Conservation (phyloP, 306 rosid species). For the Cucurbita moschata region DNA sequence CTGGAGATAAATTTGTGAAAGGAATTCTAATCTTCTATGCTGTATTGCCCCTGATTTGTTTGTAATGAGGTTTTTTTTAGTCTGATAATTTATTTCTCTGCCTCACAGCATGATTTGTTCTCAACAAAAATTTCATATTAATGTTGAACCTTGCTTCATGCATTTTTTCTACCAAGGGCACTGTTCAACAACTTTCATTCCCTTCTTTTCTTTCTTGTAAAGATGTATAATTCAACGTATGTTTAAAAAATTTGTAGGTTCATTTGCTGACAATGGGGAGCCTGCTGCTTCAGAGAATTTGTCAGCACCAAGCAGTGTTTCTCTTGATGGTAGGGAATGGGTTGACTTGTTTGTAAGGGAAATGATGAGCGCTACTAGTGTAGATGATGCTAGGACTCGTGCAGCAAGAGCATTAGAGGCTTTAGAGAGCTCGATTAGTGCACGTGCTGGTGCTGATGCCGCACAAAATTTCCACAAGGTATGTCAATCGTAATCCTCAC, state of each 20-base stretch:
- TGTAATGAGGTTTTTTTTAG: background rate
- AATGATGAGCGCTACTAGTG: constrained; percentile 55
- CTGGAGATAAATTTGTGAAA: background rate
- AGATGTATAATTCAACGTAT: background rate
- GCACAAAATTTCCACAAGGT: constrained; percentile 55
- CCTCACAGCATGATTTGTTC: background rate
- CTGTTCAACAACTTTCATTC: background rate
- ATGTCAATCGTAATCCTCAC: background rate
- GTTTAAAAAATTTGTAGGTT: constrained; percentile 21
- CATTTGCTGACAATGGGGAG: constrained; percentile 18
- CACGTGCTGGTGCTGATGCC: constrained; percentile 51
- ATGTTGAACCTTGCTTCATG: background rate
- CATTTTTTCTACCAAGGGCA: background rate
- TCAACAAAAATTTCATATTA: background rate
- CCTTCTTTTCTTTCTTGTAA: background rate
- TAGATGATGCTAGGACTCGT: constrained; percentile 78
- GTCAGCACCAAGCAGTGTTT: constrained; percentile 35
- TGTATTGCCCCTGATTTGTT: background rate
- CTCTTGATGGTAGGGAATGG: constrained; percentile 78
- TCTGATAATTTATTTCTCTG: background rate
- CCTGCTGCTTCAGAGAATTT: constrained; percentile 30
- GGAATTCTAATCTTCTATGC: background rate
- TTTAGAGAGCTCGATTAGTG: constrained; percentile 70
- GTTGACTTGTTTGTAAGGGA: constrained; percentile 75
- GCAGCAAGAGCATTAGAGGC: constrained; percentile 64